Evolutionary conservation across 495 filamentous ascomycete genomes (phyloP).

Genomic region (Extremus antarcticus): DNA sequence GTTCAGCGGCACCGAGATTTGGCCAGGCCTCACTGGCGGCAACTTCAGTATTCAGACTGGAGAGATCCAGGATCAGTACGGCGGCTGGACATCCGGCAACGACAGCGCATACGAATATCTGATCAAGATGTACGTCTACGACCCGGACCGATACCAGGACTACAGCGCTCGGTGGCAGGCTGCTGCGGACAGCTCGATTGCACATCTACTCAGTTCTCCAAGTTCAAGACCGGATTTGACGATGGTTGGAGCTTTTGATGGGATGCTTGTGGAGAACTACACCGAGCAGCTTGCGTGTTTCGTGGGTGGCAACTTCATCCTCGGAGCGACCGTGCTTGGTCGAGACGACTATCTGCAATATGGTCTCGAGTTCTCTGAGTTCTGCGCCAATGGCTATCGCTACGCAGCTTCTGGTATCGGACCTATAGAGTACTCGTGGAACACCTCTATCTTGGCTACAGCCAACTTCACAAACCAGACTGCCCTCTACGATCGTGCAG

Average conservation of each 20-base stretch:
- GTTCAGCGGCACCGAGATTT: background rate
- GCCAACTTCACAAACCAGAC: background rate
- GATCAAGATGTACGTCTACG: conserved; percentile 10
- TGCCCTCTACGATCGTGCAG: background rate
- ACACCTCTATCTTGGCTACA: background rate
- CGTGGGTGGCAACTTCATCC: conserved; percentile 71
- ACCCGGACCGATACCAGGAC: background rate
- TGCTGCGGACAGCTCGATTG: conserved; percentile 65
- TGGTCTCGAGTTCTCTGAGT: conserved; percentile 39
- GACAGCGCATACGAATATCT: conserved; percentile 7
- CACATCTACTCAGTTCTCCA: conserved; percentile 59
- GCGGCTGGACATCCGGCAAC: background rate
- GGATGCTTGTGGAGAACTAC: conserved; percentile 24
- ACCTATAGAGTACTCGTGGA: background rate
- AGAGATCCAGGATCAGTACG: background rate
- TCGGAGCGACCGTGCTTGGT: conserved; percentile 60
- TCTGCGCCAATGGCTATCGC: background rate
- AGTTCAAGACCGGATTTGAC: conserved; percentile 58
- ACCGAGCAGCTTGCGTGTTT: conserved; percentile 47
- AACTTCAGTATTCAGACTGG: conserved; percentile 1
- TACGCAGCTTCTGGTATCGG: background rate
- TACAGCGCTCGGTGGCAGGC: conserved; percentile 44
- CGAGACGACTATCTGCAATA: conserved; percentile 56
- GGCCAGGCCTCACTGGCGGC: conserved; percentile 1
- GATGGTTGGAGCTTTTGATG: conserved; percentile 54